Base-by-base conservation (phyloP, 768 basidiomycete species). In the Mycena rosella region DNA sequence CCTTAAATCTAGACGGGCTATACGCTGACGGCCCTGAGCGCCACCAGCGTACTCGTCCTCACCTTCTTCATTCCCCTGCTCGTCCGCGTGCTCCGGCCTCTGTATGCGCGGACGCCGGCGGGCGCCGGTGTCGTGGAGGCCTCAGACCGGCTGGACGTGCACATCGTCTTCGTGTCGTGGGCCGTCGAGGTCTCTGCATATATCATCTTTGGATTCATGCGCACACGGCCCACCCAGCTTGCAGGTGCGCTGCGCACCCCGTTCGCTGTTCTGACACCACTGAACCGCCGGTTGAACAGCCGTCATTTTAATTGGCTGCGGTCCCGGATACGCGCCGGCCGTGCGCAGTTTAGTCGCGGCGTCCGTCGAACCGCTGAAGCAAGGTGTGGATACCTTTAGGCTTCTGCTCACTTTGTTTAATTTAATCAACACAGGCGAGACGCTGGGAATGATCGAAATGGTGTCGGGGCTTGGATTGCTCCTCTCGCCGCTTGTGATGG, bases 61-160 rank as follows among this genome's bases (percentile, higher is more conserved):
- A 67, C 60, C 20, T 22, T 74, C 29, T 38, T 72, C 5, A 60
- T 76, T 26, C 79, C 79, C 0, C 13, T 20, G 0, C 67, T 79
- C 8, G 51, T 80, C 5, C 76, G 61, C 17, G 22, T 73, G 26
- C 64, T 80, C n/a, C 72, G 73, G n/a, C 75, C 77, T 0, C 66
- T 75, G 18, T 80, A 78, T 26, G 51, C 6, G 20, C 72, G 71
- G 27, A 22, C 42, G 24, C 24, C 15, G 22, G 22, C 51, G 13
- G 52, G 5, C 30, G 18, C 6, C 42, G 67, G 38, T 52, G n/a
- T 18, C 17, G 2, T 1, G 2, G 24, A 20, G 29, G 72, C 75
- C 0, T 72, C 76, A 0, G 79, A 80, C 62, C 70, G 24, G 11
- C 60, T 80, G 22, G 75, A 80, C 42, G 70, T 77, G 18, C 76